Percentiles rank a stretch among this genome's conserved stretches.
phyloP scores from a whole-genome alignment of 2,329 filamentous ascomycete genomes.

The Chrysoporthe puriensis region DNA sequence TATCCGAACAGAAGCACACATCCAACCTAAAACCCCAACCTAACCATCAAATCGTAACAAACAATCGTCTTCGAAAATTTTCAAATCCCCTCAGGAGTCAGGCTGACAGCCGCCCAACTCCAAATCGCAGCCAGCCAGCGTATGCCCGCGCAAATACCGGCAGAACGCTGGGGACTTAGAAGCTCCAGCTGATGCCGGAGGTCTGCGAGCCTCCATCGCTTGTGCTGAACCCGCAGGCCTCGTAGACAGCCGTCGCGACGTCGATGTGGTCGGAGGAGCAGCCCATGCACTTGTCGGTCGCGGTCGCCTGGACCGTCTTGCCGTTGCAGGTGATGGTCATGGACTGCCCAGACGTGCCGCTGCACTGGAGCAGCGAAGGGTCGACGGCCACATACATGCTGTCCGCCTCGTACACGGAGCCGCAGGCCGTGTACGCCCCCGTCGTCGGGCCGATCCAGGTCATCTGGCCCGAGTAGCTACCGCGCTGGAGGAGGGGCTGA shows the following conservation, averaged over 20 bases:
- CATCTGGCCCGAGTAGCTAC: constrained; percentile 15
- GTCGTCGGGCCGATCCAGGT: constrained; percentile 19
- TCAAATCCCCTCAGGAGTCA: background rate
- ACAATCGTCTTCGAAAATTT: background rate
- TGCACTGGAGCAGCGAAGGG: constrained; percentile 15
- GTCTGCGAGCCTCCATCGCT: constrained; percentile 8
- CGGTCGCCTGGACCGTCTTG: constrained; percentile 34
- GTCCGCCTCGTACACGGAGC: constrained; percentile 16
- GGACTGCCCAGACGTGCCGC: constrained; percentile 1
- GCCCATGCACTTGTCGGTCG: constrained; percentile 30
- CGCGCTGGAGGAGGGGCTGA: constrained; percentile 14
- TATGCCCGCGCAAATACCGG: background rate
- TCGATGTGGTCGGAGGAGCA: constrained; percentile 16
- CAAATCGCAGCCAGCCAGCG: background rate
- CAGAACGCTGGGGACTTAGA: background rate
- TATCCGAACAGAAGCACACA: background rate
- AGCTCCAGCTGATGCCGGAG: constrained; percentile 1
- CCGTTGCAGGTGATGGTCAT: constrained; percentile 26
- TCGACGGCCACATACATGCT: constrained; percentile 26
- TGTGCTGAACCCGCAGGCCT: constrained; percentile 3
- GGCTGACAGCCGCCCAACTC: too few relatives aligned
- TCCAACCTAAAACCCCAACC: too few relatives aligned
- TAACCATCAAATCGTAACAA: background rate
- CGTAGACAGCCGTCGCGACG: constrained; percentile 21
- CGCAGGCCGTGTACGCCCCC: constrained; percentile 8